Percentiles rank a stretch among this genome's conserved stretches.
These are phyloP conservation scores for Cynanchum wilfordii DNA, from an alignment of 257 asterid species.

Conservation along the genomic window DNA sequence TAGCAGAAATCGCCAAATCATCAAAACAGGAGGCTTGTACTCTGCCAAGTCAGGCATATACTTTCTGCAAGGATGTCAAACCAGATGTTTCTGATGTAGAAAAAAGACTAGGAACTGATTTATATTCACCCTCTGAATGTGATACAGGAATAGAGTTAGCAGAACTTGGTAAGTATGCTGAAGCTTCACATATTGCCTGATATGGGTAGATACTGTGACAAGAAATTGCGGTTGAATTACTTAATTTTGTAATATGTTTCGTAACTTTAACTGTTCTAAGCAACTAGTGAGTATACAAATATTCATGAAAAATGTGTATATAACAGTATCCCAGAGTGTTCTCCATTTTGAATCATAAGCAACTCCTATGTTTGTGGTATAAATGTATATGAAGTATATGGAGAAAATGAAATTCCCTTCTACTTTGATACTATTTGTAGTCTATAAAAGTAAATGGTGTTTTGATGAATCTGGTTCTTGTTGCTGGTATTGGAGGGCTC, in stretches of 20 bases:
- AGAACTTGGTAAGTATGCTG: constrained; percentile 35
- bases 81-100: constrained; percentile 33
- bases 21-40: constrained; percentile 64
- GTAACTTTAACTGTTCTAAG: background rate
- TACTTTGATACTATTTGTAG: background rate
- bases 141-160: constrained; percentile 18
- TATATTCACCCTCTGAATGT: constrained; percentile 21
- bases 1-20: constrained; percentile 80
- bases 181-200: constrained; percentile 11
- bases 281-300: background rate
- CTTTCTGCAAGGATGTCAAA: constrained; percentile 43
- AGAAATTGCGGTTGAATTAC: background rate
- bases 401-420: background rate
- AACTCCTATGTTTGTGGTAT: background rate
- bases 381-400: background rate
- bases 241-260: background rate
- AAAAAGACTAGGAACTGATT: constrained; percentile 28
- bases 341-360: background rate
- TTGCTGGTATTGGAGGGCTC: background rate
- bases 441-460: background rate
- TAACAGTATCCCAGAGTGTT: background rate
- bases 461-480: background rate
- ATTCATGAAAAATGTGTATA: background rate
- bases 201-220: background rate
- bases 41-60: constrained; percentile 58